Base-by-base conservation (phyloP, 192 early-diverging fungal genomes). In the Neocallimastix lanati region DNA sequence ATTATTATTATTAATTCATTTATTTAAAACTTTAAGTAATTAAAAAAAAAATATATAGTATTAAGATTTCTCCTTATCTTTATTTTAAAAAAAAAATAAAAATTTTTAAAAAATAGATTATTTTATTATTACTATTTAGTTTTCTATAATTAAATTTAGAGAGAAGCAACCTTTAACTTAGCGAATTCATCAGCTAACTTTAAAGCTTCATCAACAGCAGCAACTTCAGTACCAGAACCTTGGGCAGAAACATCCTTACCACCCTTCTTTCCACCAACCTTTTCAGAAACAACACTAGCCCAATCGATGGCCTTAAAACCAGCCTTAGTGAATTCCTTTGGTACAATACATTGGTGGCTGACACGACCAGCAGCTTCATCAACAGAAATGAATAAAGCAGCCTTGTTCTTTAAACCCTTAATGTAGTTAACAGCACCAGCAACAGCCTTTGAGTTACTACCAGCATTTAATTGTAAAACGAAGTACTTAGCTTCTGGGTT, bases 241-340 rank as follows among this genome's bases (percentile, higher is more conserved):
- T 95, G 95, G 33, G 97, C 97, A 80, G 93, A 82, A 78, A 95
- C 95, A 76, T 96, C 95, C 81, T 96, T 97, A 77, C 97, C 97
- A 37, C 97, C 97, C 80, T 91, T 92, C 85, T 95, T 95, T 79
- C 97, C 97, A 29, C 93, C 95, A 77, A 99, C 87, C 29, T 90
- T 88, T 78, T 91, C 86, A 29, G 89, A 83, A n/a, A 98, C 95
- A 30, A 91, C 92, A 28, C 88, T 87, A 25, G 95, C 94, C 97
- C 97, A 99, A 28, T 93, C 95, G 76, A 86, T 89, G 33, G 96
- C 97, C 87, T 93, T 95, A 78, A 99, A 85, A 3, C 94, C 95
- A 80, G 92, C 90, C 12, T 82, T 86, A 80, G 94, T 86, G 28
- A 93, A 83, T 27, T 85, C 85, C 88, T 95, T 93, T 80, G 90